Evolutionary conservation across 495 filamentous ascomycete species (phyloP).

Genomic region (Xylaria longipes): DNA sequence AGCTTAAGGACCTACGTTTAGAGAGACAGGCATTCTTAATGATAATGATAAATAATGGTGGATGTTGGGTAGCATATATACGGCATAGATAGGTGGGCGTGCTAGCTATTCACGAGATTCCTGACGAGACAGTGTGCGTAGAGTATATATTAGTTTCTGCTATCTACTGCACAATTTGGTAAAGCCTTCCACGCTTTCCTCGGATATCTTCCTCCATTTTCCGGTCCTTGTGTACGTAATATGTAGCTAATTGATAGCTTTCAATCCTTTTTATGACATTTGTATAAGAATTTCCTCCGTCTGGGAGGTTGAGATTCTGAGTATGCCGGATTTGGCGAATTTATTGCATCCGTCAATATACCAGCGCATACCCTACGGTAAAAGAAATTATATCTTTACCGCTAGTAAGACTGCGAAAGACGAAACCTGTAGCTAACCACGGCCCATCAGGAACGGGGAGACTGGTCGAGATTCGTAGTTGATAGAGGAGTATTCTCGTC

Average conservation of each 20-base stretch:
- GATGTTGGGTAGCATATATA: not conserved
- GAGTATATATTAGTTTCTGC: not conserved
- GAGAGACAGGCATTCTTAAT: not conserved
- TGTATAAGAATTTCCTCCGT: not conserved
- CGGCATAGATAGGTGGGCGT: not conserved
- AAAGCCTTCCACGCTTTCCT: not conserved
- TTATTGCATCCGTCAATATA: constrained; percentile 1
- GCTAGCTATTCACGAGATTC: not conserved
- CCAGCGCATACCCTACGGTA: not conserved
- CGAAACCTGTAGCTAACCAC: not conserved
- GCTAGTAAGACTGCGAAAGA: not conserved
- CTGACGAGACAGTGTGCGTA: not conserved
- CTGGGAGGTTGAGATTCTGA: not conserved
- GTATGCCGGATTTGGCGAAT: constrained; percentile 3
- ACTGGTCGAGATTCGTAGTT: not conserved
- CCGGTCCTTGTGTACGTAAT: not conserved
- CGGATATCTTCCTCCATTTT: not conserved
- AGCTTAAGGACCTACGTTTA: not conserved
- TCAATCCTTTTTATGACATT: not conserved
- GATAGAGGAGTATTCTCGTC: not conserved
- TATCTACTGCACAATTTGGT: constrained; percentile 6
- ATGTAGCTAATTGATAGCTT: constrained; percentile 9
- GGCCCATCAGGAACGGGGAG: not conserved
- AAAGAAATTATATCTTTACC: constrained; percentile 2
- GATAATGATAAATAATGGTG: not conserved